Evolutionary conservation across 192 early-diverging fungal genomes (phyloP).

Genomic region (Oehlia diaphana): DNA sequence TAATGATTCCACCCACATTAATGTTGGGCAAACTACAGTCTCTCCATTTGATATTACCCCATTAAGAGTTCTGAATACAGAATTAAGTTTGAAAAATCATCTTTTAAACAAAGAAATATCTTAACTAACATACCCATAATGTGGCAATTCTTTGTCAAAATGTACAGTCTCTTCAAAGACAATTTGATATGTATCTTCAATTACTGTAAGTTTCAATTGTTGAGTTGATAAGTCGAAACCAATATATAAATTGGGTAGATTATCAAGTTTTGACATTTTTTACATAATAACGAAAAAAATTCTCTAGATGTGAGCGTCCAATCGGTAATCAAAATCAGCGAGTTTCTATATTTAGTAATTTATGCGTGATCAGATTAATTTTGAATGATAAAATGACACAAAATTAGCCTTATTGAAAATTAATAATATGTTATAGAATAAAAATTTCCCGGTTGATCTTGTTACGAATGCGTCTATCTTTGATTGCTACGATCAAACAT

Average conservation of each 20-base stretch:
- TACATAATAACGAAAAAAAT: too few relatives aligned
- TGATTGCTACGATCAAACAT: too few relatives aligned
- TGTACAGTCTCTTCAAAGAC: slow-evolving; percentile 55
- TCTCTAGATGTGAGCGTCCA: too few relatives aligned
- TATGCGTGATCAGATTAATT: too few relatives aligned
- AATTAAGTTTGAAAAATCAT: slow-evolving; percentile 1
- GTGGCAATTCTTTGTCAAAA: slow-evolving; percentile 65
- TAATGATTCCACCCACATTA: slow-evolving; percentile 81
- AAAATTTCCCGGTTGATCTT: too few relatives aligned
- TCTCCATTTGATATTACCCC: slow-evolving; percentile 51
- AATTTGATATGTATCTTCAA: slow-evolving; percentile 38
- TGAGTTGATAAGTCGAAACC: slow-evolving; percentile 80
- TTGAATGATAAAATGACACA: too few relatives aligned
- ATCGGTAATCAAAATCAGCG: too few relatives aligned
- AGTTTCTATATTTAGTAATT: too few relatives aligned
- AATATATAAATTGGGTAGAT: slow-evolving; percentile 42
- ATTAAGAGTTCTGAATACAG: slow-evolving; percentile 33
- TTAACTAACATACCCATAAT: slow-evolving; percentile 37
- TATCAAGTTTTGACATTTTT: too few relatives aligned
- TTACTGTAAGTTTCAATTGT: slow-evolving; percentile 67
- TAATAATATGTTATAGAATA: too few relatives aligned
- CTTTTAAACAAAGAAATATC: slow-evolving; percentile 24
- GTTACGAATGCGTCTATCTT: too few relatives aligned
- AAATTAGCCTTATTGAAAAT: too few relatives aligned
- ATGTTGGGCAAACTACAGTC: slow-evolving; percentile 62